phyloP scores from a whole-genome alignment of 2,329 filamentous ascomycete species.

The Diplodia scrobiculata region DNA sequence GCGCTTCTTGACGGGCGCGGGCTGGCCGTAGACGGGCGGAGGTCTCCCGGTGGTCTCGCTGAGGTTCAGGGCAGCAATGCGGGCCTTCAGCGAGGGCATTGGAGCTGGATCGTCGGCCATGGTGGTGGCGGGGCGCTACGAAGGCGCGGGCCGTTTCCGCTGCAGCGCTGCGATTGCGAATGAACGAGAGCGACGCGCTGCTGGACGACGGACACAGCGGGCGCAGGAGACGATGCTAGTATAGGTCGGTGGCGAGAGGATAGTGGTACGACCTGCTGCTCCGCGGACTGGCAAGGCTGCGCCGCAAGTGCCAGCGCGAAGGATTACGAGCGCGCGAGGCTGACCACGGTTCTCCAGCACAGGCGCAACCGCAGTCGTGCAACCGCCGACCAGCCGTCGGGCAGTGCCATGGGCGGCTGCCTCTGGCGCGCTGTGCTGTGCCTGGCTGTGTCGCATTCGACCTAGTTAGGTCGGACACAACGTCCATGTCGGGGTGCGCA shows the following conservation, averaged over 20 bases:
- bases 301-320: slow-evolving; percentile 13
- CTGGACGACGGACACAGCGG: slow-evolving; percentile 6
- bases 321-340: slow-evolving; percentile 16
- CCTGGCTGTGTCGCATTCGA: neutral
- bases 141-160: slow-evolving; percentile 17
- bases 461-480: neutral
- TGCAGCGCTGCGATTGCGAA: slow-evolving; percentile 37
- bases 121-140: slow-evolving; percentile 28
- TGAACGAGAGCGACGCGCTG: slow-evolving; percentile 43
- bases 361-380: neutral
- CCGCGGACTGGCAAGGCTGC: slow-evolving; percentile 4
- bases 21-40: slow-evolving; percentile 44
- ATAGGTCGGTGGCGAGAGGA: neutral
- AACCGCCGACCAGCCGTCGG: neutral
- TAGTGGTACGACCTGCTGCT: neutral
- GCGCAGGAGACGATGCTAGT: neutral
- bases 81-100: slow-evolving; percentile 46
- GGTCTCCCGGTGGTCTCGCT: slow-evolving; percentile 47
- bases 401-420: neutral
- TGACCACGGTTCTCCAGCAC: slow-evolving; percentile 4
- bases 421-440: neutral
- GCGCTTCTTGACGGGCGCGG: slow-evolving; percentile 41
- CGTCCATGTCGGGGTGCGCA: neutral
- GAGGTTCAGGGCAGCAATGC: slow-evolving; percentile 54
- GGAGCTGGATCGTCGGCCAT: slow-evolving; percentile 35